Base-by-base conservation (phyloP, 768 basidiomycete genomes). In the Dentipellis sp. region DNA sequence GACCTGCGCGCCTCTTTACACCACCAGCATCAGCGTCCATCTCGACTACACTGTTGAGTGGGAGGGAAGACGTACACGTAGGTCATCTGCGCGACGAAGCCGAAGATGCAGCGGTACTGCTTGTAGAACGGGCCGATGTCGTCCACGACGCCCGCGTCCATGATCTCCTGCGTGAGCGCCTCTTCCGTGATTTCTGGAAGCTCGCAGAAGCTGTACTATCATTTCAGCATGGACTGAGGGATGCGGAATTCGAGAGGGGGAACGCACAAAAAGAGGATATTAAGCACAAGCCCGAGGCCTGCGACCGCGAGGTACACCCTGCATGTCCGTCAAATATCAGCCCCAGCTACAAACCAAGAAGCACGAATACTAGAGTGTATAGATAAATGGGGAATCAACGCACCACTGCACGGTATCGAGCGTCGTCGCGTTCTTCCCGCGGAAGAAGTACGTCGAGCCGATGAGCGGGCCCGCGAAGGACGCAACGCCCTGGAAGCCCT, bases 401-500 rank as follows among this genome's bases (percentile, higher is more conserved):
- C 52, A 80, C 82, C 83, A 84, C 72, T 86, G 84, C 22, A 86
- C 83, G 36, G 82, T 88, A 56, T 78, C 81, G 29, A 88, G 75
- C 46, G 75, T 74, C 22, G 70, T 78, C 7, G 76, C 78, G 66
- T 88, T 87, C 50, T 67, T 75, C 4, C 81, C 87, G 1, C 70
- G 72, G 75, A 89, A 87, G 72, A 89, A 90, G 76, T 80, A 88
- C 53, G 80, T 74, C 4, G 84, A 80, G 21, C 85, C 86, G 62
- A 89, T 89, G 61, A 88, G 76, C 17, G 88, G 86, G 3, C 88
- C 82, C 9, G 80, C 74, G 65, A 89, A 88, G 3, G 81, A 80
- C 0, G 87, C 86, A 45, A 90, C 73, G 21, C 86, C 88, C 64
- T 88, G 85, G 72, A 86, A 88, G 4, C 84, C 84, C 70, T 90